Conservation (phyloP, 164 flowering plant genomes). For the Akebia trifoliata region DNA sequence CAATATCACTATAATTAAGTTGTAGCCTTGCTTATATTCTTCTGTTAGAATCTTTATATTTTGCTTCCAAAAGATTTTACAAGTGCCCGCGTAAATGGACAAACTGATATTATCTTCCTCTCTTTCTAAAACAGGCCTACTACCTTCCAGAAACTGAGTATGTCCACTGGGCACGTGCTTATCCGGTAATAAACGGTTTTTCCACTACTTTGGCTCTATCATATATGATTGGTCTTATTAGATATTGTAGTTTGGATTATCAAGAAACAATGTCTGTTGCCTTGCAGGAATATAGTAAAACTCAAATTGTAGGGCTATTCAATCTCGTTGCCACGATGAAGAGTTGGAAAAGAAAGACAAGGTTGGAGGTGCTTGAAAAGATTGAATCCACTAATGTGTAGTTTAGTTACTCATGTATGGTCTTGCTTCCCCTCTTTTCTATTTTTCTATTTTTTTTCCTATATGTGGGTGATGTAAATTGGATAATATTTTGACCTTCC, state of each 20-base stretch:
- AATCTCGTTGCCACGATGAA: constrained; percentile 94
- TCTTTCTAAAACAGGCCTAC: constrained; percentile 58
- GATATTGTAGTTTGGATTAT: too few relatives aligned
- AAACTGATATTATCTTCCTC: too few relatives aligned
- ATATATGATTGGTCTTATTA: too few relatives aligned
- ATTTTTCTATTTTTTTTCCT: too few relatives aligned
- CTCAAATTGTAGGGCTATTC: constrained; percentile 66
- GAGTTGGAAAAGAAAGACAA: constrained; percentile 88
- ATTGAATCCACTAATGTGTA: constrained; percentile 38
- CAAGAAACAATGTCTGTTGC: not conserved
- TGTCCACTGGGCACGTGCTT: constrained; percentile 90
- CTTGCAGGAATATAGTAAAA: constrained; percentile 83
- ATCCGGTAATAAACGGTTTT: too few relatives aligned
- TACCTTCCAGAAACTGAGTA: constrained; percentile 97
- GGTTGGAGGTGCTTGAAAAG: constrained; percentile 82
- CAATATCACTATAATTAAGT: too few relatives aligned
- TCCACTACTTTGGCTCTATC: too few relatives aligned
- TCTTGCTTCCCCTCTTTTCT: not conserved
- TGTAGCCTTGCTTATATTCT: too few relatives aligned
- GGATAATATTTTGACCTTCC: not conserved
- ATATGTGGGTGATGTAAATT: constrained; percentile 18
- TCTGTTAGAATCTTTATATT: too few relatives aligned
- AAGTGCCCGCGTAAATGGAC: too few relatives aligned
- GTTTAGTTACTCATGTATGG: constrained; percentile 4
- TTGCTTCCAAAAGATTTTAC: too few relatives aligned